Conservation (phyloP, 495 filamentous ascomycete genomes). For the Immersiella caudata region DNA sequence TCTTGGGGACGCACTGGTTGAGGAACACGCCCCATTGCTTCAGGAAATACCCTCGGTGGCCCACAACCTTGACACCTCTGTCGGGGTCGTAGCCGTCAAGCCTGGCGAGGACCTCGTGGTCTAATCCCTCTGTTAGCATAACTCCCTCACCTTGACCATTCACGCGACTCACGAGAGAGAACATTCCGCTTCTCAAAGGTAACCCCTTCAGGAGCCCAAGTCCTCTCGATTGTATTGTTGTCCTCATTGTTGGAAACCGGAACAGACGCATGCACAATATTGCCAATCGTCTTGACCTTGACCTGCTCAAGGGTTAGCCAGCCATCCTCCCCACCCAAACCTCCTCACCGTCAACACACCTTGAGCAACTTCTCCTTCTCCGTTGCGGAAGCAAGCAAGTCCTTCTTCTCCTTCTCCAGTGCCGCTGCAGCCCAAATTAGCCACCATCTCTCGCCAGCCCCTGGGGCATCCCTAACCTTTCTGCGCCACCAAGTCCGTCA, state of each 20-base stretch:
- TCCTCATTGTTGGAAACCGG: constrained; percentile 94
- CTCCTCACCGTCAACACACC: not conserved
- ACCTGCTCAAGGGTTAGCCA: constrained; percentile 42
- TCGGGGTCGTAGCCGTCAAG: constrained; percentile 94
- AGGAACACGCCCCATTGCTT: constrained; percentile 91
- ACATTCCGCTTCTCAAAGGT: constrained; percentile 61
- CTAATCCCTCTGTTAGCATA: constrained; percentile 43
- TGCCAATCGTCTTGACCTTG: constrained; percentile 86
- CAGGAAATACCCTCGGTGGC: constrained; percentile 93
- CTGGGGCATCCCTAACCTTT: constrained; percentile 49
- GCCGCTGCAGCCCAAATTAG: constrained; percentile 40
- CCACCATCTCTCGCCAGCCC: not conserved
- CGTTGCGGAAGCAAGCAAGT: constrained; percentile 68
- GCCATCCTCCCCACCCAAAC: not conserved
- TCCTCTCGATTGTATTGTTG: constrained; percentile 74
- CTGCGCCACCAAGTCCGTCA: constrained; percentile 74
- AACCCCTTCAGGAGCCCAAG: constrained; percentile 77
- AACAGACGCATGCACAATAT: constrained; percentile 90
- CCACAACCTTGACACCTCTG: constrained; percentile 90
- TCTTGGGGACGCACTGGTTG: constrained; percentile 32
- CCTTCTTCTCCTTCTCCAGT: constrained; percentile 79
- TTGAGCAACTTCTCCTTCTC: constrained; percentile 71
- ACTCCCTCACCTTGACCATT: constrained; percentile 42
- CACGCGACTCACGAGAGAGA: constrained; percentile 30
- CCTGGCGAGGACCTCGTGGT: constrained; percentile 89